phyloP scores from a whole-genome alignment of 306 rosid genomes.

The Luffa acutangula region DNA sequence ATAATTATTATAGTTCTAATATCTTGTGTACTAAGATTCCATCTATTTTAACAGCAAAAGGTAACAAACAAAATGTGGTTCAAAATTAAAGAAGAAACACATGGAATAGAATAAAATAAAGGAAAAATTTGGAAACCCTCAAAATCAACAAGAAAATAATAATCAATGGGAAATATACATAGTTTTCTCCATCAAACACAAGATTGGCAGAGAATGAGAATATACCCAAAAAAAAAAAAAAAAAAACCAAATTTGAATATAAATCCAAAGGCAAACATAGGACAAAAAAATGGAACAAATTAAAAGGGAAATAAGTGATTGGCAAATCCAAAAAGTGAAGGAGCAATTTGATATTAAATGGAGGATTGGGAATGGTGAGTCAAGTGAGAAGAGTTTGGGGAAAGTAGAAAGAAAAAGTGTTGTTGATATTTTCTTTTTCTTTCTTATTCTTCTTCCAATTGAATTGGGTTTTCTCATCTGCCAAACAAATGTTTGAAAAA shows the following conservation, averaged over 20 bases:
- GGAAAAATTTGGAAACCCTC: not conserved
- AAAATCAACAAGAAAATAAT: not conserved
- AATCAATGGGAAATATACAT: not conserved
- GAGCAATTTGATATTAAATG: not conserved
- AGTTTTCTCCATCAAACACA: not conserved
- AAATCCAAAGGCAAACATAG: not conserved
- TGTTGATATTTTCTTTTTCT: not conserved
- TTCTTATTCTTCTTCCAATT: not conserved
- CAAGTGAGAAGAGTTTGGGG: not conserved
- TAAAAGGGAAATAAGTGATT: not conserved
- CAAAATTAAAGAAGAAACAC: not conserved
- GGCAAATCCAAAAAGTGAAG: not conserved
- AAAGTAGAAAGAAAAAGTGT: not conserved
- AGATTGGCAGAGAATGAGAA: not conserved
- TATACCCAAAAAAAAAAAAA: not conserved
- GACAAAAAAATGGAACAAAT: not conserved
- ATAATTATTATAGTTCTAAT: not conserved
- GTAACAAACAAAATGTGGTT: not conserved
- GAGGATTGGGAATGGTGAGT: not conserved
- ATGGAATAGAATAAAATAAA: not conserved
- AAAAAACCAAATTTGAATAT: not conserved
- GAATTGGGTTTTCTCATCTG: not conserved
- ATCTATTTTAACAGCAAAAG: not conserved
- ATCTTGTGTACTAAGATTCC: not conserved
- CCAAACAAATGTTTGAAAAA: too few relatives aligned